Percentiles rank a stretch among this genome's conserved stretches.
phyloP scores from a whole-genome alignment of 2,329 filamentous ascomycete genomes.

The Diatrype stigma region DNA sequence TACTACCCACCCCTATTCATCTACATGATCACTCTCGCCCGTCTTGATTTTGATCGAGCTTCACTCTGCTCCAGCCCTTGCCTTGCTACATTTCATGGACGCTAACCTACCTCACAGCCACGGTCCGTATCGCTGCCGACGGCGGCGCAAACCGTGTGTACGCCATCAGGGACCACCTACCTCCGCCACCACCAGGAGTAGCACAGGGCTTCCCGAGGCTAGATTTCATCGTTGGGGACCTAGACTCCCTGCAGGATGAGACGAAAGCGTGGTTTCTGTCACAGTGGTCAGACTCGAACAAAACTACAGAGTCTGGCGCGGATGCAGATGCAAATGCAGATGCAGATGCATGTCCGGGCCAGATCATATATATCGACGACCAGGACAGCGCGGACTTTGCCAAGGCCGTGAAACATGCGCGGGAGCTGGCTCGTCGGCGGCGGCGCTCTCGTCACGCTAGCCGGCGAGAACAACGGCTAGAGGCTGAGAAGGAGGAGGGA shows the following conservation, averaged over 20 bases:
- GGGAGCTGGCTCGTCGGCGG: background rate
- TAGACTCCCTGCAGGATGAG: slow-evolving; percentile 72
- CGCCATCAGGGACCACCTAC: slow-evolving; percentile 26
- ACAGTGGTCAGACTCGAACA: slow-evolving; percentile 34
- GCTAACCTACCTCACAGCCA: slow-evolving; percentile 43
- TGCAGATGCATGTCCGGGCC: slow-evolving; percentile 12
- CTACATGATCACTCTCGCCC: no score
- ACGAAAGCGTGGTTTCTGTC: slow-evolving; percentile 62
- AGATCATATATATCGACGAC: slow-evolving; percentile 71
- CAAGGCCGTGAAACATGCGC: slow-evolving; percentile 59
- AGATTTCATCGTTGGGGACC: slow-evolving; percentile 77
- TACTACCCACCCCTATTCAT: background rate
- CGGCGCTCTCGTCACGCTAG: background rate
- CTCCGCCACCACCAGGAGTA: slow-evolving; percentile 5
- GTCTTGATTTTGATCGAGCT: no score
- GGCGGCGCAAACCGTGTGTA: slow-evolving; percentile 80
- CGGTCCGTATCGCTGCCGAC: slow-evolving; percentile 75
- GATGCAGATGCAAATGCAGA: background rate
- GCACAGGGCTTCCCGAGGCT: slow-evolving; percentile 43
- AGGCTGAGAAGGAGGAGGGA: background rate
- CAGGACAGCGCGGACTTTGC: slow-evolving; percentile 89
- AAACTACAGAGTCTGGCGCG: slow-evolving; percentile 2
- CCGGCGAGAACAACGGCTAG: no score
- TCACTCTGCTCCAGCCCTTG: background rate
- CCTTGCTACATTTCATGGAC: background rate